Conservation (phyloP, 2,329 filamentous ascomycete species). For the Kalmusia sp. region DNA sequence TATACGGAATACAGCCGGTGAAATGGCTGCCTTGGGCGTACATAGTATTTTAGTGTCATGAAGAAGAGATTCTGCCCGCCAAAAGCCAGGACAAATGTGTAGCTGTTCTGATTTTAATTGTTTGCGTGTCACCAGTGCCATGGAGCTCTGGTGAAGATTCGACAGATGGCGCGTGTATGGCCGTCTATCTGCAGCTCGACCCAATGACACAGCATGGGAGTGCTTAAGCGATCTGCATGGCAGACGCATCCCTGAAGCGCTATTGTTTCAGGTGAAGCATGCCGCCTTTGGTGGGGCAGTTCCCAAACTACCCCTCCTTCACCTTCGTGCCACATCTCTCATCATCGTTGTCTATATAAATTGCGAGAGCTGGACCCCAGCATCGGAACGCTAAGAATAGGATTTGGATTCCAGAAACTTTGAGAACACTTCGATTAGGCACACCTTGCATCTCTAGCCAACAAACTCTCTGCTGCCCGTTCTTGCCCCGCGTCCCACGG, state of each 20-base stretch:
- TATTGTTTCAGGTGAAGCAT: conserved; percentile 21
- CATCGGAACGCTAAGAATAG: neutral
- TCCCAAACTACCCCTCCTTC: conserved; percentile 3
- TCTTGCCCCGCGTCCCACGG: neutral
- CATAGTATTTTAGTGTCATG: neutral
- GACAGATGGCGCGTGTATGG: neutral
- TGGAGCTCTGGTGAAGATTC: neutral
- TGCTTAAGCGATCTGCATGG: conserved; percentile 15
- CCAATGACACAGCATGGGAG: conserved; percentile 9
- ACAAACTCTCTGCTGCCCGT: neutral
- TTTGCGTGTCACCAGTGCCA: conserved; percentile 9
- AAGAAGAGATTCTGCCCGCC: neutral
- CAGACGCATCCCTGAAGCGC: conserved; percentile 11
- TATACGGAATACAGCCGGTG: neutral
- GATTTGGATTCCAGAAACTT: neutral
- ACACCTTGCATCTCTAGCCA: neutral
- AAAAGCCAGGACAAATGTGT: neutral
- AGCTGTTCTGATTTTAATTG: neutral
- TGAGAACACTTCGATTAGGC: neutral
- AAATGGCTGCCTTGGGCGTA: conserved; percentile 1
- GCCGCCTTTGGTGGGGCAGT: conserved; percentile 8
- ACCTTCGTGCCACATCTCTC: conserved; percentile 1
- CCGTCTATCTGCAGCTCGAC: neutral
- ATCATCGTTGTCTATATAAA: neutral
- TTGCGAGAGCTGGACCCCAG: conserved; percentile 4